A percentile compares a stretch with the other conserved stretches of the same genome.
Evolutionary conservation across 2,329 filamentous ascomycete species (phyloP).

Genomic region (Talaromyces sp.): DNA sequence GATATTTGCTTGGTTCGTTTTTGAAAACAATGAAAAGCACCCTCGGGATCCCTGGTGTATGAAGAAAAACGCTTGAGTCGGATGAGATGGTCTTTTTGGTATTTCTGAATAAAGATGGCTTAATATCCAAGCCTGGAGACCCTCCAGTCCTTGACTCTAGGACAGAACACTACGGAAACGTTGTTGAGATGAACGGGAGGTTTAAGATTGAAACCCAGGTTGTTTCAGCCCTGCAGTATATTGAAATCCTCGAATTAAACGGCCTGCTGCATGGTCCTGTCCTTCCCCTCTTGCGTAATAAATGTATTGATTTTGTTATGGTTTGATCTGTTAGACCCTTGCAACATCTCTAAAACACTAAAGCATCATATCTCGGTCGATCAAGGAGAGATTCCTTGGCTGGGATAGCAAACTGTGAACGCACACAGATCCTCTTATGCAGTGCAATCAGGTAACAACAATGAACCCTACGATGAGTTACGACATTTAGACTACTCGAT

Average conservation of each 20-base stretch:
- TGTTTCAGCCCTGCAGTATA: neutral
- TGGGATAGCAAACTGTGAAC: neutral
- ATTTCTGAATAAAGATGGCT: neutral
- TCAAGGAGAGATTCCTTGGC: neutral
- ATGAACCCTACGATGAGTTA: neutral
- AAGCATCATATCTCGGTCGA: neutral
- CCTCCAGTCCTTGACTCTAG: neutral
- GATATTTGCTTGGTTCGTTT: neutral
- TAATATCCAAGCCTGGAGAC: neutral
- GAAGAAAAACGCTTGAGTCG: neutral
- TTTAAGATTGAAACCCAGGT: neutral
- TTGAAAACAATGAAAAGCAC: neutral
- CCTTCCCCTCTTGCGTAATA: neutral
- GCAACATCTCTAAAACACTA: neutral
- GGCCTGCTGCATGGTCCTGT: neutral
- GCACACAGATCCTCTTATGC: neutral
- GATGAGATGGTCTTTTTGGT: neutral
- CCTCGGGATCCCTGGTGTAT: neutral
- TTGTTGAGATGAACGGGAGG: neutral
- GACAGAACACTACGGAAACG: neutral
- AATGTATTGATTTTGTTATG: neutral
- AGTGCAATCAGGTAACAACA: neutral
- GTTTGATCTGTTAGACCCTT: neutral
- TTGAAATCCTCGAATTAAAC: neutral
- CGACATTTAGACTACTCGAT: neutral